Percentiles rank a stretch among this genome's conserved stretches.
Conservation (phyloP, 139 green algal species). For the Chlamydomonas schloesseri region DNA sequence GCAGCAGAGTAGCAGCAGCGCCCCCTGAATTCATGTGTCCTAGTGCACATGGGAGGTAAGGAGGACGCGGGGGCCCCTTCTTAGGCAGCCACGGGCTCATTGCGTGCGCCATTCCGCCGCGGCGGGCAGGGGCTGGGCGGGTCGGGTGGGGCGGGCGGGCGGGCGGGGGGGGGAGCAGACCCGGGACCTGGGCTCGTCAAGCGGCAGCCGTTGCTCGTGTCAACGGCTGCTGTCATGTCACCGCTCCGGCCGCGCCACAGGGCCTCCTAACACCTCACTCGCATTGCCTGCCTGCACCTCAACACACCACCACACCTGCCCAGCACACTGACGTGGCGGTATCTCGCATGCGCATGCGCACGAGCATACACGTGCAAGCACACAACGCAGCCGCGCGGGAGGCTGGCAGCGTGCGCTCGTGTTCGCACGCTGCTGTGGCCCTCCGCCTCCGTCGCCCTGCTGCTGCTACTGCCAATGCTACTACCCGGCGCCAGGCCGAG, state of each 20-base stretch:
- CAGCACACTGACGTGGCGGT: not conserved
- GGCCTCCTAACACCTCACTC: not conserved
- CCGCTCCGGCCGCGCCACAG: not conserved
- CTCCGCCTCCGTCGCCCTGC: too few relatives aligned
- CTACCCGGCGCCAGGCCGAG: too few relatives aligned
- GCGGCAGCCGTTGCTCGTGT: slow-evolving; percentile 41
- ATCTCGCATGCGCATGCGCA: too few relatives aligned
- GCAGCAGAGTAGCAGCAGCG: not conserved
- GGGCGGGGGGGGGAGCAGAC: not conserved
- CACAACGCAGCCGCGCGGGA: too few relatives aligned
- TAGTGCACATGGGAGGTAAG: slow-evolving; percentile 25
- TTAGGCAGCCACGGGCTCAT: too few relatives aligned
- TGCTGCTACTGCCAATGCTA: too few relatives aligned
- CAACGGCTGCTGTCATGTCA: slow-evolving; percentile 4
- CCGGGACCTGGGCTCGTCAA: not conserved
- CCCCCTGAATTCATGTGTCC: too few relatives aligned
- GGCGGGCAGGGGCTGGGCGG: not conserved
- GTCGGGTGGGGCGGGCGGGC: not conserved
- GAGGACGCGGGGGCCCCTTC: not conserved
- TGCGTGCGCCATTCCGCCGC: not conserved
- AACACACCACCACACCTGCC: not conserved
- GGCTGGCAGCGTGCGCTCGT: too few relatives aligned
- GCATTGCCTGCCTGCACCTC: not conserved
- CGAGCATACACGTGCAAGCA: too few relatives aligned
- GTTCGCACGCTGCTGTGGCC: too few relatives aligned